phyloP scores from a whole-genome alignment of 495 filamentous ascomycete species.

The Zalerion maritima region DNA sequence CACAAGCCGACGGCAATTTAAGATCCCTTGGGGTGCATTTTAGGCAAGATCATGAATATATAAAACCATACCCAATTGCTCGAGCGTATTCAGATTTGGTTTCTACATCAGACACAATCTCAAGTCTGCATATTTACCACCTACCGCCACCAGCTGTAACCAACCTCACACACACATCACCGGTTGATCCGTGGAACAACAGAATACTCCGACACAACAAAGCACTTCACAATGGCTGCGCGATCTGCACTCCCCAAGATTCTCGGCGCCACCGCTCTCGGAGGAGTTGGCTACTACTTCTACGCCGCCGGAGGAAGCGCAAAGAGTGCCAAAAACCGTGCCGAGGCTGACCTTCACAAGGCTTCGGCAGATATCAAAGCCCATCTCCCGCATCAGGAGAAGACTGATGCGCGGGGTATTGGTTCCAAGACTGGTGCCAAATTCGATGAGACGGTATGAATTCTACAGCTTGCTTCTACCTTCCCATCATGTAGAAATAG shows the following conservation, averaged over 20 bases:
- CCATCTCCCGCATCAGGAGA: slow-evolving; percentile 32
- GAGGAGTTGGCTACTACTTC: slow-evolving; percentile 75
- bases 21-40: too few relatives aligned
- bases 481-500: slow-evolving; percentile 4
- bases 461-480: slow-evolving; percentile 2
- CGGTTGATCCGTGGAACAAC: slow-evolving; percentile 4
- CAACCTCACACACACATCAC: slow-evolving; percentile 4
- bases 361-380: slow-evolving; percentile 51
- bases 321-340: slow-evolving; percentile 64
- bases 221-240: slow-evolving; percentile 27
- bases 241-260: slow-evolving; percentile 40
- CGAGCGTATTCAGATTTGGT: too few relatives aligned
- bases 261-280: slow-evolving; percentile 48
- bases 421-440: slow-evolving; percentile 31
- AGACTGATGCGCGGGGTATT: slow-evolving; percentile 24
- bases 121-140: too few relatives aligned
- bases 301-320: slow-evolving; percentile 75
- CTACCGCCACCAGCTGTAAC: not conserved
- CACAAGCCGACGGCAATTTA: too few relatives aligned
- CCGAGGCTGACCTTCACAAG: slow-evolving; percentile 55
- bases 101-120: too few relatives aligned
- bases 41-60: too few relatives aligned
- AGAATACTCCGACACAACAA: slow-evolving; percentile 5
- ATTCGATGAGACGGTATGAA: slow-evolving; percentile 27
- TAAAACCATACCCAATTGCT: too few relatives aligned